These are phyloP conservation scores for Rhytidhysteron rufulum DNA, from an alignment of 2,329 filamentous ascomycete genomes.

Conservation along the genomic window DNA sequence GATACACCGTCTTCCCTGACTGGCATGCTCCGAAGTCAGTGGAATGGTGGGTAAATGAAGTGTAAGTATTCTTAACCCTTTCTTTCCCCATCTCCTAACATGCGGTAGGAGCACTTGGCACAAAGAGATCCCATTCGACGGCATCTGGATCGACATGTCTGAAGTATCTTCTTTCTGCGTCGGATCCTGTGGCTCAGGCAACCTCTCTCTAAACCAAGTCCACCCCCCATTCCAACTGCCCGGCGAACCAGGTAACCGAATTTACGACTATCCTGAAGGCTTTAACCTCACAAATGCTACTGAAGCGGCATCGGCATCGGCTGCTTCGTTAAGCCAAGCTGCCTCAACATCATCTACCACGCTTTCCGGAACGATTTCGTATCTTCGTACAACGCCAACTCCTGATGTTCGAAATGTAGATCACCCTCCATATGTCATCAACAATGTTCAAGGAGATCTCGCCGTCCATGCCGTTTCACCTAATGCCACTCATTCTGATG, in stretches of 20 bases:
- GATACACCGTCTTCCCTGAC: constrained; percentile 60
- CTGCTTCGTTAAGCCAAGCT: constrained; percentile 51
- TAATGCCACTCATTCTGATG: constrained; percentile 73
- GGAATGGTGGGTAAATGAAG: constrained; percentile 57
- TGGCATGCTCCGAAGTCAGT: constrained; percentile 58
- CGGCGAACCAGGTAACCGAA: constrained; percentile 58
- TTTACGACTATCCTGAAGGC: constrained; percentile 63
- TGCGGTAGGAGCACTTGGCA: constrained; percentile 40
- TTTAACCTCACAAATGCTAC: constrained; percentile 67
- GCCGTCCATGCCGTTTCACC: constrained; percentile 70
- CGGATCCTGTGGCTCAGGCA: constrained; percentile 66
- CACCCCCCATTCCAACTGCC: constrained; percentile 64
- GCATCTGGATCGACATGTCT: constrained; percentile 60
- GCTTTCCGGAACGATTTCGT: constrained; percentile 36
- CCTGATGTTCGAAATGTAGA: constrained; percentile 64
- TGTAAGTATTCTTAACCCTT: constrained; percentile 27
- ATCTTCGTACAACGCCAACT: constrained; percentile 58
- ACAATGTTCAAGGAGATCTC: constrained; percentile 69
- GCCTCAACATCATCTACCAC: constrained; percentile 34
- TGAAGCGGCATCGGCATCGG: constrained; percentile 59
- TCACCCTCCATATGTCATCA: constrained; percentile 71
- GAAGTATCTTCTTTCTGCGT: constrained; percentile 64
- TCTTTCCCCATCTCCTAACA: constrained; percentile 3
- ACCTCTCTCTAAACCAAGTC: constrained; percentile 63
- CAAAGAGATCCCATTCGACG: constrained; percentile 52